These are phyloP conservation scores for Penicillium sp. DNA, from an alignment of 2,329 filamentous ascomycete genomes.

Conservation along the genomic window DNA sequence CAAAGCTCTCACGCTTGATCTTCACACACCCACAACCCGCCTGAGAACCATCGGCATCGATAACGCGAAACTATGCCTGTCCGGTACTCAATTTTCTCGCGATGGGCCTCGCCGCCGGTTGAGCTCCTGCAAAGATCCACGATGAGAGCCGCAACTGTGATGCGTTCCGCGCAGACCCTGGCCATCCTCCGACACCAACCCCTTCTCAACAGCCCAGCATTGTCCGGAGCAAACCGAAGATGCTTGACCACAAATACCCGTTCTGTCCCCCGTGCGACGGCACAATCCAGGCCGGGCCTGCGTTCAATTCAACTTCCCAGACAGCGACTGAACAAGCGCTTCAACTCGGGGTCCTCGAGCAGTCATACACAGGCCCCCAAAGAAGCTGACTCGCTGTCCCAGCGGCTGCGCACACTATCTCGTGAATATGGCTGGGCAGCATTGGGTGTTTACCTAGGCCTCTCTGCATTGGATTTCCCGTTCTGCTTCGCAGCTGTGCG, in stretches of 20 bases:
- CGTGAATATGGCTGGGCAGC: conserved; percentile 94
- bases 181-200: conserved; percentile 4
- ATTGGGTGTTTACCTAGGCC: conserved; percentile 79
- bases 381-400: conserved; percentile 57
- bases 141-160: conserved; percentile 6
- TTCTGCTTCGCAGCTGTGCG: conserved; percentile 90
- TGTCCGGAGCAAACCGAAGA: conserved; percentile 2
- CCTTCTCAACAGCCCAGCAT: conserved; percentile 1
- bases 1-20: too few relatives aligned
- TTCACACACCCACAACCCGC: too few relatives aligned
- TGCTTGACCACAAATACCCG: conserved; percentile 1
- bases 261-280: not conserved
- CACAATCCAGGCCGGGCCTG: not conserved
- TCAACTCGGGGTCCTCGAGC: conserved; percentile 25
- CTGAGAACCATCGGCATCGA: too few relatives aligned
- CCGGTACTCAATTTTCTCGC: conserved; percentile 13
- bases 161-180: not conserved
- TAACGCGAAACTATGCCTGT: conserved; percentile 12
- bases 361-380: conserved; percentile 22
- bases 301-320: conserved; percentile 8
- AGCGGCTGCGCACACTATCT: conserved; percentile 75
- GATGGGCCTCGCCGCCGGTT: conserved; percentile 23
- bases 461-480: conserved; percentile 87
- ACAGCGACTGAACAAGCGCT: conserved; percentile 21
- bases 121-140: conserved; percentile 11